phyloP scores from a whole-genome alignment of 2,329 filamentous ascomycete genomes.

The Colletotrichum godetiae region DNA sequence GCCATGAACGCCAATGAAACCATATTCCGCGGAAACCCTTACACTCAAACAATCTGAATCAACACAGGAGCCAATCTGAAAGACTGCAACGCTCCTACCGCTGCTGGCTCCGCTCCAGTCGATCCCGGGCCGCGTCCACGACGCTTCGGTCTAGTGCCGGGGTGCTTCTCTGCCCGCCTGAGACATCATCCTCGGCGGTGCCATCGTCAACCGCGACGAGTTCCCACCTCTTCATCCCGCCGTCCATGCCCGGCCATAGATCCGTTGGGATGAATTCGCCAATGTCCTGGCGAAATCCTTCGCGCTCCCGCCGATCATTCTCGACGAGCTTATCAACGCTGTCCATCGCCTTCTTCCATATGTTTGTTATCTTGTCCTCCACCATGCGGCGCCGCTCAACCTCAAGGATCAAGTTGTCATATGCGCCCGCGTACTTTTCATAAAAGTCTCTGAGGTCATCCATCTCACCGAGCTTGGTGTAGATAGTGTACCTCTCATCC shows the following conservation, averaged over 20 bases:
- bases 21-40: neutral
- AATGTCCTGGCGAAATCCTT: conserved; percentile 83
- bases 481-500: conserved; percentile 77
- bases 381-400: conserved; percentile 79
- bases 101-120: conserved; percentile 37
- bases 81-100: conserved; percentile 1
- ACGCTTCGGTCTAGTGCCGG: conserved; percentile 44
- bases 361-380: conserved; percentile 77
- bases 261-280: conserved; percentile 90
- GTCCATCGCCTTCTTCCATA: conserved; percentile 82
- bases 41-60: neutral
- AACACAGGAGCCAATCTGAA: neutral
- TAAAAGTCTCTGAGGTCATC: conserved; percentile 84
- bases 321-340: conserved; percentile 81
- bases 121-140: conserved; percentile 41
- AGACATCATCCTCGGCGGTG: conserved; percentile 32
- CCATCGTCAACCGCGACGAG: conserved; percentile 53
- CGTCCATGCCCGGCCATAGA: conserved; percentile 83
- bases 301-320: conserved; percentile 77
- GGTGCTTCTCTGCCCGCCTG: conserved; percentile 36
- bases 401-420: conserved; percentile 87
- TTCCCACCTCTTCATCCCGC: conserved; percentile 65
- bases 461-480: conserved; percentile 78
- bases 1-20: neutral
- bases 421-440: conserved; percentile 85